phyloP scores from a whole-genome alignment of 495 filamentous ascomycete species.

The Penicillium samsonianum region DNA sequence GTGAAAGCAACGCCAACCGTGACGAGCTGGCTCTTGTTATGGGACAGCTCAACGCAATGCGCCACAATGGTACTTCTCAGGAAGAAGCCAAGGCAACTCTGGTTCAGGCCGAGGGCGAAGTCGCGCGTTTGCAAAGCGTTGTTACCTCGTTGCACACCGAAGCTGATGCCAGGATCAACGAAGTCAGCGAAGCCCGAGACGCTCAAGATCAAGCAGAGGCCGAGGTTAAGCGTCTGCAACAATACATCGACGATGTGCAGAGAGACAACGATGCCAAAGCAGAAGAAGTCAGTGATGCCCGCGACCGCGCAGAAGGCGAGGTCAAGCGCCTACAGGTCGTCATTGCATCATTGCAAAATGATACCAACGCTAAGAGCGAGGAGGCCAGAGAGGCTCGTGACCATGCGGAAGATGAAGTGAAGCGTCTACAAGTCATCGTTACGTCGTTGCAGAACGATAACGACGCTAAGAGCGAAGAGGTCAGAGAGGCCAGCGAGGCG shows the following conservation, averaged over 20 bases:
- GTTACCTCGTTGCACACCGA: slow-evolving; percentile 35
- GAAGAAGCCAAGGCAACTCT: slow-evolving; percentile 41
- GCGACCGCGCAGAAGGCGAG: slow-evolving; percentile 29
- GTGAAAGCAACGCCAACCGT: slow-evolving; percentile 38
- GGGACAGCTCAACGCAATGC: slow-evolving; percentile 50
- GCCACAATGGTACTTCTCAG: slow-evolving; percentile 31
- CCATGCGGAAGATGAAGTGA: slow-evolving; percentile 23
- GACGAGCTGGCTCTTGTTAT: slow-evolving; percentile 47
- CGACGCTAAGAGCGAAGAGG: slow-evolving; percentile 5
- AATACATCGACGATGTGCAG: slow-evolving; percentile 16
- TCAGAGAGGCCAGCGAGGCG: slow-evolving; percentile 17
- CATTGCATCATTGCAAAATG: slow-evolving; percentile 14
- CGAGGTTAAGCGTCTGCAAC: slow-evolving; percentile 23
- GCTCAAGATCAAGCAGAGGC: slow-evolving; percentile 31
- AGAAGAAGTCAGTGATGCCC: slow-evolving; percentile 43
- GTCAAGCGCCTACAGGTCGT: slow-evolving; percentile 17
- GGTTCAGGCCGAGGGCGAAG: slow-evolving; percentile 52
- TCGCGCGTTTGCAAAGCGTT: slow-evolving; percentile 40
- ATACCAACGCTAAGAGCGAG: not conserved
- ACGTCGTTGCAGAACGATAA: slow-evolving; percentile 11
- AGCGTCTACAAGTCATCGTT: slow-evolving; percentile 17
- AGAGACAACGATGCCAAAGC: slow-evolving; percentile 2
- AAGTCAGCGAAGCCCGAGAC: slow-evolving; percentile 47
- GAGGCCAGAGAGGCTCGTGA: slow-evolving; percentile 27
- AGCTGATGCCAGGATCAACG: slow-evolving; percentile 33